These are phyloP conservation scores for Rhazya stricta DNA, from an alignment of 257 asterid genomes.

Conservation along the genomic window DNA sequence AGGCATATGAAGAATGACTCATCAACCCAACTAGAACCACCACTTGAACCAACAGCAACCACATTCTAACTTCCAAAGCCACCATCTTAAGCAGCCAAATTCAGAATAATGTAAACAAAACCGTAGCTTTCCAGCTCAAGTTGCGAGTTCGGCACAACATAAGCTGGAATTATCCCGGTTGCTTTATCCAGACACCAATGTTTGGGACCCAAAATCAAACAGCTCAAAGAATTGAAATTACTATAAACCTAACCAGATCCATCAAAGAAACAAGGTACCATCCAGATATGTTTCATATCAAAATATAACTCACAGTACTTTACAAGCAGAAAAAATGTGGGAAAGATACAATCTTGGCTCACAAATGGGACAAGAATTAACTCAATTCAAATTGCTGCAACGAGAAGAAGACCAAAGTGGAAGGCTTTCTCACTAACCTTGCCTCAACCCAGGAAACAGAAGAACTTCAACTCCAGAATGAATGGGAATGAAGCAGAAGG, in stretches of 20 bases:
- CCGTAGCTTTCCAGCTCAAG: neutral
- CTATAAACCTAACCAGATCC: slow-evolving; percentile 19
- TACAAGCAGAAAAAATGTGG: neutral
- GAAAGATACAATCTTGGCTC: slow-evolving; percentile 18
- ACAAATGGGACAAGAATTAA: slow-evolving; percentile 4
- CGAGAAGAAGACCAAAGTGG: slow-evolving; percentile 4
- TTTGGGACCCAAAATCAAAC: neutral
- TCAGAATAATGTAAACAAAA: slow-evolving; percentile 6
- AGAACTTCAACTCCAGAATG: slow-evolving; percentile 12
- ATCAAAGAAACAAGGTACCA: neutral
- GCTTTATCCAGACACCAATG: neutral
- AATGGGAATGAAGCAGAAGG: slow-evolving; percentile 20
- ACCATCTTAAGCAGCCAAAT: slow-evolving; percentile 14
- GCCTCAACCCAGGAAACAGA: slow-evolving; percentile 14
- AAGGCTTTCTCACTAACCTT: slow-evolving; percentile 21
- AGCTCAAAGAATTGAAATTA: neutral
- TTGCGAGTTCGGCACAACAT: neutral
- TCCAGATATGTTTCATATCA: neutral
- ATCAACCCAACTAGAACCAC: slow-evolving; percentile 17
- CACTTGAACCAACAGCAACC: slow-evolving; percentile 20
- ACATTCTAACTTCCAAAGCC: slow-evolving; percentile 10
- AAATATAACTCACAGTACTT: neutral
- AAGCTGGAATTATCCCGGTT: neutral
- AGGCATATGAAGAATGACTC: slow-evolving; percentile 24
- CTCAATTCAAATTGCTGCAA: slow-evolving; percentile 3